Conservation (phyloP, 2,329 filamentous ascomycete species). For the Aspergillus sp. region DNA sequence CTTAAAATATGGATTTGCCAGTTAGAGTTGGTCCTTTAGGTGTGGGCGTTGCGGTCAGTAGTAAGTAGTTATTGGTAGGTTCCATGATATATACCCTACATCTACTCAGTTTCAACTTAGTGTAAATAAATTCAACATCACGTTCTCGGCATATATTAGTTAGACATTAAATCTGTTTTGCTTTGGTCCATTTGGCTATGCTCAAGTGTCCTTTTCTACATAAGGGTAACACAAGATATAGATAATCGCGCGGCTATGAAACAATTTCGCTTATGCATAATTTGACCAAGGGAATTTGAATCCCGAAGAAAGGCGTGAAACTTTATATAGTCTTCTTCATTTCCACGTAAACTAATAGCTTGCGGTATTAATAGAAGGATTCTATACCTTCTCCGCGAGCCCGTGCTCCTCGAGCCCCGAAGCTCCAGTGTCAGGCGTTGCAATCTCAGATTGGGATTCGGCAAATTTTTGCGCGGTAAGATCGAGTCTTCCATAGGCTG, state of each 20-base stretch:
- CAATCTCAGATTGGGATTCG: conserved; percentile 51
- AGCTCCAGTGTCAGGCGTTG: conserved; percentile 52
- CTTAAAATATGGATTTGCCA: not conserved
- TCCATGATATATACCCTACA: not conserved
- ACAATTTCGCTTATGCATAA: not conserved
- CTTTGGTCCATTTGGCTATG: not conserved
- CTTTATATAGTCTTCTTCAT: no score
- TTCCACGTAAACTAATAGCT: not conserved
- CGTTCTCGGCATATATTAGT: not conserved
- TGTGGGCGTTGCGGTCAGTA: not conserved
- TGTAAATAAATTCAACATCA: conserved; percentile 9
- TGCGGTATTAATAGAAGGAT: not conserved
- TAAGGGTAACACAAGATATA: not conserved
- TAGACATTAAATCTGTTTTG: not conserved
- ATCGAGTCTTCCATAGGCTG: conserved; percentile 63
- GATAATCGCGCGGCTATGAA: not conserved
- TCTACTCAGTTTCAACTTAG: conserved; percentile 1
- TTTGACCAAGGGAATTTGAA: not conserved
- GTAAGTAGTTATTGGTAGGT: not conserved
- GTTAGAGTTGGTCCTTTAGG: not conserved
- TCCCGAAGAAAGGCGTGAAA: no score
- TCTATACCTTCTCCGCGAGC: conserved; percentile 50
- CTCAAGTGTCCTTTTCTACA: not conserved
- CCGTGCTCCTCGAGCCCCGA: conserved; percentile 56
- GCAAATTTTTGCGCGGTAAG: conserved; percentile 49